Conservation (phyloP, 192 early-diverging fungal genomes). For the Rhizoclosmatium globosum region DNA sequence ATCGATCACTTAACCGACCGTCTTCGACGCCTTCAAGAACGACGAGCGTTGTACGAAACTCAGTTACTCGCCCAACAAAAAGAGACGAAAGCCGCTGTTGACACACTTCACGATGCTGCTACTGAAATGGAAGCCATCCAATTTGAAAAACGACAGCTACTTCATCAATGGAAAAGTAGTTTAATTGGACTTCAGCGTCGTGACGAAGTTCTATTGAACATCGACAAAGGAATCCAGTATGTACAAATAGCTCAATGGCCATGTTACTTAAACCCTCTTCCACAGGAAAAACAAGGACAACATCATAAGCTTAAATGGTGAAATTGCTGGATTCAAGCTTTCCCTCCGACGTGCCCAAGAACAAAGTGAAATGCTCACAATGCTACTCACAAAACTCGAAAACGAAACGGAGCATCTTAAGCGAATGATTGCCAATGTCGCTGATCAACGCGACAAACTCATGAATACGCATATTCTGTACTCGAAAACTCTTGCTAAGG, state of each 20-base stretch:
- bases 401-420: slow-evolving; percentile 59
- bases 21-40: slow-evolving; percentile 60
- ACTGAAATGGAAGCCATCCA: slow-evolving; percentile 72
- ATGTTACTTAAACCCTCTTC: not conserved
- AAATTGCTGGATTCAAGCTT: slow-evolving; percentile 59
- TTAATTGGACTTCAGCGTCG: slow-evolving; percentile 63
- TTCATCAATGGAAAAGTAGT: slow-evolving; percentile 69
- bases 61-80: slow-evolving; percentile 63
- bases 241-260: not conserved
- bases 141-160: slow-evolving; percentile 68
- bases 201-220: slow-evolving; percentile 58
- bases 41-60: slow-evolving; percentile 60
- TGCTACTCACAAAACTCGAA: slow-evolving; percentile 61
- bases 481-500: slow-evolving; percentile 56
- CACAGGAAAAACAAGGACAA: slow-evolving; percentile 58
- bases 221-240: slow-evolving; percentile 53
- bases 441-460: slow-evolving; percentile 58
- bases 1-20: slow-evolving; percentile 67
- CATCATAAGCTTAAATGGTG: slow-evolving; percentile 51
- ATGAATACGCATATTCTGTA: slow-evolving; percentile 57
- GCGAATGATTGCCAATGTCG: slow-evolving; percentile 51
- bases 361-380: slow-evolving; percentile 62
- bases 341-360: slow-evolving; percentile 56
- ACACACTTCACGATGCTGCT: slow-evolving; percentile 66
- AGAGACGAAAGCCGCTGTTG: slow-evolving; percentile 62